Conservation (phyloP, 352 stramenopile species). For the Pythium phragmiticola region DNA sequence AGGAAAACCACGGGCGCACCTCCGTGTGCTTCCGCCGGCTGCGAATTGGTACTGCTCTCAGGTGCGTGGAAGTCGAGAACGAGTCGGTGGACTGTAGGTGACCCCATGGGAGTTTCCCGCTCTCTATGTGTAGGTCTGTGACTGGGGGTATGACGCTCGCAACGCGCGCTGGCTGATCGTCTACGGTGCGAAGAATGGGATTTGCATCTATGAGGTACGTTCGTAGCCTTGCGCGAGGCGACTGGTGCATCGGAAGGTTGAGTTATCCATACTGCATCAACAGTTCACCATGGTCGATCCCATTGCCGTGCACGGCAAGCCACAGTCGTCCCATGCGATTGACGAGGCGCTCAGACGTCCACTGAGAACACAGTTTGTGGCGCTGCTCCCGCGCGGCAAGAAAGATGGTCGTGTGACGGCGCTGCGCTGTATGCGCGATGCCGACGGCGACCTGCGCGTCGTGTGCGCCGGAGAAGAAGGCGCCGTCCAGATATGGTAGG, state of each 20-base stretch:
- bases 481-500: slow-evolving; percentile 70
- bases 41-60: slow-evolving; percentile 83
- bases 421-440: slow-evolving; percentile 46
- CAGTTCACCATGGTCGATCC: slow-evolving; percentile 11
- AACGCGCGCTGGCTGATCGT: slow-evolving; percentile 40
- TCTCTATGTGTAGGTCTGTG: slow-evolving; percentile 38
- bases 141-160: slow-evolving; percentile 45
- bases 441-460: slow-evolving; percentile 34
- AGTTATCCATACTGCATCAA: not conserved
- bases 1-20: slow-evolving; percentile 7
- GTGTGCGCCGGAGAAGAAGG: slow-evolving; percentile 69
- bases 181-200: slow-evolving; percentile 58
- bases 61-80: slow-evolving; percentile 29
- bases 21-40: slow-evolving; percentile 55
- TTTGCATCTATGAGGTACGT: slow-evolving; percentile 65
- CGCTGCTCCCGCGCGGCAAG: slow-evolving; percentile 50
- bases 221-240: no score
- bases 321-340: not conserved
- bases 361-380: slow-evolving; percentile 33
- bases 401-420: slow-evolving; percentile 62
- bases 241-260: no score
- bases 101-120: no score
- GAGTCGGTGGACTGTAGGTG: not conserved
- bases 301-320: not conserved
- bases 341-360: slow-evolving; percentile 21